Base-by-base conservation (phyloP, 2,329 filamentous ascomycete genomes). In the Fusarium globosum region DNA sequence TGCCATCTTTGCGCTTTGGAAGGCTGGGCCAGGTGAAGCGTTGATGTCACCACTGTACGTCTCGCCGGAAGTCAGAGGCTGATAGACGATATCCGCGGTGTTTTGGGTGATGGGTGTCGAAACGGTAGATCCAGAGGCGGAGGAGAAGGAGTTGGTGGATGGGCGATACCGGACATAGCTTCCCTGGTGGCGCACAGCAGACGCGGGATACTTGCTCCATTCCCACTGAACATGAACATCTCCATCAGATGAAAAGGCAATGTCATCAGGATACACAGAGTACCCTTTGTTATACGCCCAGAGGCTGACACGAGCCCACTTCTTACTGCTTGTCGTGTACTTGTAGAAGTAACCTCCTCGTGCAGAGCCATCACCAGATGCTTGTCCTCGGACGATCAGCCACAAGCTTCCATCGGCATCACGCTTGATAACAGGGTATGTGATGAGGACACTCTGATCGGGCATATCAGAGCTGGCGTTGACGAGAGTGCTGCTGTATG, bases 221-320 rank as follows among this genome's bases (percentile, higher is more conserved):
- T 78, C 77, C 77, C 77, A 78, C 46, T 78, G 76, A 9, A 78
- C 35, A 49, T 78, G 77, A 4, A 78, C 65, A 35, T 78, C 76
- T 14, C 77, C 76, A 28, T 78, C 75, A 1, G 75, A 76, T 3
- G 76, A 77, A 45, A 78, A 78, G 42, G 68, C 70, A 28, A 78
- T 76, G 8, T 78, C 77, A 28, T 78, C 77, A 2, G 77, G 77
- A 15, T 78, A 78, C 1, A 78, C 73, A 1, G 77, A 76, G 45
- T 78, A 77, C 8, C 72, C 77, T 8, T 61, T 67, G 20, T 53
- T 71, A 45, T 78, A 78, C 9, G 77, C 77, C 69, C 69, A 71
- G 21, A 71, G 45, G 30, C 52, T 30, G 20, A 69, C 14, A 0
- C 63, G 52, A 0, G 57, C 33, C 69, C 69, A 71, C 10, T 33